phyloP scores from a whole-genome alignment of 495 filamentous ascomycete genomes.

The Paragyromitra xinjiangensis region DNA sequence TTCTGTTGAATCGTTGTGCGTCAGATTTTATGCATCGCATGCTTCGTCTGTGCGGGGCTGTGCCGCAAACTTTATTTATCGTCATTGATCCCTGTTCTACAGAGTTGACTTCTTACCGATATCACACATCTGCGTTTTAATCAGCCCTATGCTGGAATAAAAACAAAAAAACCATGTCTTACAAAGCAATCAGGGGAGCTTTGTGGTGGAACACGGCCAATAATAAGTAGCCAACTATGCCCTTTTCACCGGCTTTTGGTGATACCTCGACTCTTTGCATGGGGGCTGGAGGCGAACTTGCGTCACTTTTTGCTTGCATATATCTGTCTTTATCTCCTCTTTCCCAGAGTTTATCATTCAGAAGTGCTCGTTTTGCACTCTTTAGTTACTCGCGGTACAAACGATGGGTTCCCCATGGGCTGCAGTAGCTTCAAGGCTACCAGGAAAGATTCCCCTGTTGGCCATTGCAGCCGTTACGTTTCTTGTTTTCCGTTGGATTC shows the following conservation, averaged over 20 bases:
- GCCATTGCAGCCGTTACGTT: slow-evolving; percentile 5
- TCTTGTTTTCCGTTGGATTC: neutral
- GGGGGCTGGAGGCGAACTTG: neutral
- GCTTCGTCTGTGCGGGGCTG: neutral
- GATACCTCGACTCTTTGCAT: neutral
- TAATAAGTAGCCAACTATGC: neutral
- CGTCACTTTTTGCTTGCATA: neutral
- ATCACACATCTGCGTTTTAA: neutral
- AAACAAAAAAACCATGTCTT: neutral
- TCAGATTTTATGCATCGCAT: neutral
- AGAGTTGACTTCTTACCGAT: neutral
- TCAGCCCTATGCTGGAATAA: neutral
- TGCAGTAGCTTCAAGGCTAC: neutral
- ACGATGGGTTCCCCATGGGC: neutral
- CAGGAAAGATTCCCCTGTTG: slow-evolving; percentile 6
- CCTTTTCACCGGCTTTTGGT: neutral
- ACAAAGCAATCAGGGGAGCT: neutral
- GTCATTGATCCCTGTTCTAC: neutral
- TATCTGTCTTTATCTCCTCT: neutral
- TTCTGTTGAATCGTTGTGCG: neutral
- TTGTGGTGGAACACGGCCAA: neutral
- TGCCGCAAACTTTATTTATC: neutral
- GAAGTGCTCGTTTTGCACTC: neutral
- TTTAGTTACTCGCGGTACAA: neutral
- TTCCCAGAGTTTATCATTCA: neutral